Conservation (phyloP, 495 filamentous ascomycete genomes). For the Niebla homalea region DNA sequence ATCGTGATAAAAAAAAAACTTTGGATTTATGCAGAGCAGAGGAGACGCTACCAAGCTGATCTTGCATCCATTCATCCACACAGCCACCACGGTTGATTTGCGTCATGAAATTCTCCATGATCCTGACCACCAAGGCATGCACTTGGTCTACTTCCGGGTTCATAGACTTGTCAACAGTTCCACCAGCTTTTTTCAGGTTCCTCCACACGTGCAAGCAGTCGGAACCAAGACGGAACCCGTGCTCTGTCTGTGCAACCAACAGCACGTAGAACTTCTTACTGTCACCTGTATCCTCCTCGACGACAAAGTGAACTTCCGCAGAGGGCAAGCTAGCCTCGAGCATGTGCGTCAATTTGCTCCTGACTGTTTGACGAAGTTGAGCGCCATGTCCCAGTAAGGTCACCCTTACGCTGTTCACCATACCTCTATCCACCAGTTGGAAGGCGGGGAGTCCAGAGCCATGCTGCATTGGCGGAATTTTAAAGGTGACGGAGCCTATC, state of each 20-base stretch:
- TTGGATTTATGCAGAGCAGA: too few relatives aligned
- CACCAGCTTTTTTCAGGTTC: constrained; percentile 6
- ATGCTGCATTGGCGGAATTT: constrained; percentile 37
- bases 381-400: constrained; percentile 41
- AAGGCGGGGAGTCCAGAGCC: constrained; percentile 34
- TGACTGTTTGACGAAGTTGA: neutral
- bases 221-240: constrained; percentile 47
- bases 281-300: constrained; percentile 45
- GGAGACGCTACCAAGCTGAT: constrained; percentile 40
- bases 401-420: constrained; percentile 44
- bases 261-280: constrained; percentile 55
- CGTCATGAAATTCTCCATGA: constrained; percentile 43
- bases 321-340: constrained; percentile 22
- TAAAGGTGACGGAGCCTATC: constrained; percentile 47
- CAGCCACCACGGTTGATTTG: constrained; percentile 42
- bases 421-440: constrained; percentile 30
- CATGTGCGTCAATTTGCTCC: constrained; percentile 5
- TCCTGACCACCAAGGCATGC: constrained; percentile 26
- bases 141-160: neutral
- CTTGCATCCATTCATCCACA: constrained; percentile 61
- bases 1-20: too few relatives aligned
- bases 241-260: constrained; percentile 54
- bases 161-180: neutral
- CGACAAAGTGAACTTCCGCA: constrained; percentile 35
- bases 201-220: constrained; percentile 48